Evolutionary conservation across 169 alveolate genomes (phyloP).

Genomic region (Amoebophrya sp.): DNA sequence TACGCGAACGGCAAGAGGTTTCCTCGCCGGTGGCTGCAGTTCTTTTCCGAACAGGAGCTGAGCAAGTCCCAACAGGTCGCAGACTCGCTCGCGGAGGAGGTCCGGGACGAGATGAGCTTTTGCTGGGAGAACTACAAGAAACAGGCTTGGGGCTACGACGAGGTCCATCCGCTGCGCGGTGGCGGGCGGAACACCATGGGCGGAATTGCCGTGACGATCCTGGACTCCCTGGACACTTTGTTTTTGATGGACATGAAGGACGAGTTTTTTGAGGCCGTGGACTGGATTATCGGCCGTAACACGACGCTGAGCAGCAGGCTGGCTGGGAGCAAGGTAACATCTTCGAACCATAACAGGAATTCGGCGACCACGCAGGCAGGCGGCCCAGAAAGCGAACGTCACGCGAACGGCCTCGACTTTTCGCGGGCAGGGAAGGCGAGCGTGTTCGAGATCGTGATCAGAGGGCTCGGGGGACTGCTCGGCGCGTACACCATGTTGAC

Average conservation of each 20-base stretch:
- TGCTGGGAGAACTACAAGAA: constrained; percentile 1
- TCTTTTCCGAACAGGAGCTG: no score
- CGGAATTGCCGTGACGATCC: not conserved
- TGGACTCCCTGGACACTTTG: not conserved
- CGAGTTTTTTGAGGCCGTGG: constrained; percentile 6
- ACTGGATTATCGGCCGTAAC: no score
- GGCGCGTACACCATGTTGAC: constrained; percentile 29
- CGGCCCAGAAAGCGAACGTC: no score
- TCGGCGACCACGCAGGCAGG: no score
- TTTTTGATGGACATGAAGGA: constrained; percentile 2
- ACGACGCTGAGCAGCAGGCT: no score
- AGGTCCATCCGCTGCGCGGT: not conserved
- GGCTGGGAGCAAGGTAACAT: no score
- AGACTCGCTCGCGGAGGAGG: not conserved
- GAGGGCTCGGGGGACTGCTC: constrained; percentile 32
- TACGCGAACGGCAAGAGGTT: no score
- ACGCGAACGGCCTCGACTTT: no score
- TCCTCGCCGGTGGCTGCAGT: no score
- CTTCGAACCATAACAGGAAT: no score
- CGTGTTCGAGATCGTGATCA: constrained; percentile 33
- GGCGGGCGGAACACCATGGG: not conserved
- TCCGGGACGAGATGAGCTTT: not conserved
- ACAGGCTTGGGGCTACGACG: constrained; percentile 11
- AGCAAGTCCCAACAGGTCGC: no score
- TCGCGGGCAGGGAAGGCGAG: no score